These are phyloP conservation scores for Corinectria fuckeliana DNA, from an alignment of 2,329 filamentous ascomycete species.

Conservation along the genomic window DNA sequence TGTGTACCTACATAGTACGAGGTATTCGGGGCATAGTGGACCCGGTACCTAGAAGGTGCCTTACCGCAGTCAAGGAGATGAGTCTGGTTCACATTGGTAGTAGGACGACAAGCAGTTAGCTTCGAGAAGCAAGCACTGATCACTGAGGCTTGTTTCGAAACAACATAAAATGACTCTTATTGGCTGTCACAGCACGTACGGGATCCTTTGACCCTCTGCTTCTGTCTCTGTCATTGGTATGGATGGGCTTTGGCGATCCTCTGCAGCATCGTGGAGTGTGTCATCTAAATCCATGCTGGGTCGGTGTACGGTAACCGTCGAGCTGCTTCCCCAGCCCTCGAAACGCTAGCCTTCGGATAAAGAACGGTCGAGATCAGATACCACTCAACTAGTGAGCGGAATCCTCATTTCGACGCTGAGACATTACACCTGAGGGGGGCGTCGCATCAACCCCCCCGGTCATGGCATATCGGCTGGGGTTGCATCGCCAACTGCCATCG, in stretches of 20 bases:
- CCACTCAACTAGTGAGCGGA: neutral
- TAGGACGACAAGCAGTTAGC: neutral
- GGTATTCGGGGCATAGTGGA: too few species aligned
- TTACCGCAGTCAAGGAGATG: too few species aligned
- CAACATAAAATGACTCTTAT: neutral
- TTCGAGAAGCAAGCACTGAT: neutral
- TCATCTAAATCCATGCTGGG: neutral
- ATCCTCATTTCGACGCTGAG: neutral
- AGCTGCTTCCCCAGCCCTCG: neutral
- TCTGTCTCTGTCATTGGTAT: neutral
- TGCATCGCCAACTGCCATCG: conserved; percentile 15
- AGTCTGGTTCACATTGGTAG: neutral
- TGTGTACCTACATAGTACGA: too few species aligned
- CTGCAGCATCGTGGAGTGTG: neutral
- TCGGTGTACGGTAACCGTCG: neutral
- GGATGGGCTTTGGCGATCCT: neutral
- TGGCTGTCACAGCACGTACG: neutral
- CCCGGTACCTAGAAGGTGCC: too few species aligned
- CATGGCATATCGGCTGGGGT: conserved; percentile 10
- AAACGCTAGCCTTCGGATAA: neutral
- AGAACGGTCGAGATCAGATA: neutral
- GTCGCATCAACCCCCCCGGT: conserved; percentile 2
- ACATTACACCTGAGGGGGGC: neutral
- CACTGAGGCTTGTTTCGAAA: conserved; percentile 3
- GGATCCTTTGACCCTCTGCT: neutral